Evolutionary conservation across 2,329 filamentous ascomycete genomes (phyloP).

Genomic region (Colletotrichum sp.): DNA sequence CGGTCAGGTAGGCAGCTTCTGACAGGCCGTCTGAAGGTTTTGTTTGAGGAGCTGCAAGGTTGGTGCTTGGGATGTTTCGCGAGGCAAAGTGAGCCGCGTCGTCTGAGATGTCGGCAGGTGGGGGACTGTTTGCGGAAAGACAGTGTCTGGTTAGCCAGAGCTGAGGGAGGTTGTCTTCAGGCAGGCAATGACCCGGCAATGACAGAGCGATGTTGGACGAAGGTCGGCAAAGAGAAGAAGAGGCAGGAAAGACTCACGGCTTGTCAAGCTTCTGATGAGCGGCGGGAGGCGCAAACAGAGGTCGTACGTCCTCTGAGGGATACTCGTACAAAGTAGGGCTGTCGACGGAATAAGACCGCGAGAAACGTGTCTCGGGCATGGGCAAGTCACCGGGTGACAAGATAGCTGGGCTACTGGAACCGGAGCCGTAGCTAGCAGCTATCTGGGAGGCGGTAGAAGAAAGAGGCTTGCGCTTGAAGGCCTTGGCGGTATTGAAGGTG

Average conservation of each 20-base stretch:
- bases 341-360: constrained; percentile 61
- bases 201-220: neutral
- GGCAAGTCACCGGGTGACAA: constrained; percentile 44
- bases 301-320: constrained; percentile 31
- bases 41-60: constrained; percentile 50
- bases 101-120: constrained; percentile 1
- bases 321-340: constrained; percentile 69
- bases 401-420: constrained; percentile 25
- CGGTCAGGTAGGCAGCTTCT: constrained; percentile 48
- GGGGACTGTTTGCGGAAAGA: constrained; percentile 10
- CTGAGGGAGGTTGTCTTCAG: neutral
- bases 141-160: neutral
- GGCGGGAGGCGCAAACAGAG: constrained; percentile 18
- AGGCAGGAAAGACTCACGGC: constrained; percentile 15
- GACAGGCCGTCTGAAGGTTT: constrained; percentile 45
- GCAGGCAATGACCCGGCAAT: neutral
- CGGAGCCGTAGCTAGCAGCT: constrained; percentile 52
- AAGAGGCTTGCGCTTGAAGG: constrained; percentile 66
- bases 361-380: constrained; percentile 58
- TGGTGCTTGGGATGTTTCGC: constrained; percentile 44
- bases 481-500: constrained; percentile 7
- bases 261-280: constrained; percentile 14
- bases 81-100: constrained; percentile 29
- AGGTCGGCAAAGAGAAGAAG: neutral
- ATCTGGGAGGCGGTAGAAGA: constrained; percentile 59